These are phyloP conservation scores for Trichoderma breve DNA, from an alignment of 2,329 filamentous ascomycete species.

Conservation along the genomic window DNA sequence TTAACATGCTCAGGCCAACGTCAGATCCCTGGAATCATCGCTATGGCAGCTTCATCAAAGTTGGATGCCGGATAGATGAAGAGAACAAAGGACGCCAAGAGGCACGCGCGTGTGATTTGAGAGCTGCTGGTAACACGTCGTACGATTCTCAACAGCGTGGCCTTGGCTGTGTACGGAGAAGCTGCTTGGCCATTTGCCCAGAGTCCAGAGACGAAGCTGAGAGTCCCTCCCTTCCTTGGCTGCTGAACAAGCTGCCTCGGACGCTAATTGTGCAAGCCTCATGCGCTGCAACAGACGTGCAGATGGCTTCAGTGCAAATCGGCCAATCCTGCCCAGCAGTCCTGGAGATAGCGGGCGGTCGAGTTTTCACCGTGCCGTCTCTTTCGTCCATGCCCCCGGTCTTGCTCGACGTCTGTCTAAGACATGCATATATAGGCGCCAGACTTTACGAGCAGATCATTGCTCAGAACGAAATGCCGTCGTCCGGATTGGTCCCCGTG, in stretches of 20 bases:
- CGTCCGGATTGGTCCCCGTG: slow-evolving; percentile 7
- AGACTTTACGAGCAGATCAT: slow-evolving; percentile 15
- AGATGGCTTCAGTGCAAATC: slow-evolving; percentile 3
- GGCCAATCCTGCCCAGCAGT: slow-evolving; percentile 16
- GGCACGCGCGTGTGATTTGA: not conserved
- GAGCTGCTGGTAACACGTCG: not conserved
- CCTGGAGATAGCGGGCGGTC: slow-evolving; percentile 12
- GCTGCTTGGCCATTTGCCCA: not conserved
- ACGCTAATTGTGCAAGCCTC: slow-evolving; percentile 5
- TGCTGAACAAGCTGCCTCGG: not conserved
- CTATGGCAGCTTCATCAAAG: not conserved
- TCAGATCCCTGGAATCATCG: not conserved
- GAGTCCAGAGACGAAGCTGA: not conserved
- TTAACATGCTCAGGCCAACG: not conserved
- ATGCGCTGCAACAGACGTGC: slow-evolving; percentile 10
- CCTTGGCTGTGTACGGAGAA: not conserved
- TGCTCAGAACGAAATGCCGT: slow-evolving; percentile 3
- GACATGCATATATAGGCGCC: slow-evolving; percentile 19
- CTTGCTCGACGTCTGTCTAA: slow-evolving; percentile 3
- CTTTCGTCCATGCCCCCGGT: not conserved
- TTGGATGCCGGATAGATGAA: no score
- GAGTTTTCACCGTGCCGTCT: slow-evolving; percentile 3
- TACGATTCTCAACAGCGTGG: not conserved
- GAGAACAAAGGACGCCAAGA: not conserved
- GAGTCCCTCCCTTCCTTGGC: not conserved